A percentile compares a stretch with the other conserved stretches of the same genome.
phyloP scores from a whole-genome alignment of 306 rosid genomes.

The Quillaja saponaria region DNA sequence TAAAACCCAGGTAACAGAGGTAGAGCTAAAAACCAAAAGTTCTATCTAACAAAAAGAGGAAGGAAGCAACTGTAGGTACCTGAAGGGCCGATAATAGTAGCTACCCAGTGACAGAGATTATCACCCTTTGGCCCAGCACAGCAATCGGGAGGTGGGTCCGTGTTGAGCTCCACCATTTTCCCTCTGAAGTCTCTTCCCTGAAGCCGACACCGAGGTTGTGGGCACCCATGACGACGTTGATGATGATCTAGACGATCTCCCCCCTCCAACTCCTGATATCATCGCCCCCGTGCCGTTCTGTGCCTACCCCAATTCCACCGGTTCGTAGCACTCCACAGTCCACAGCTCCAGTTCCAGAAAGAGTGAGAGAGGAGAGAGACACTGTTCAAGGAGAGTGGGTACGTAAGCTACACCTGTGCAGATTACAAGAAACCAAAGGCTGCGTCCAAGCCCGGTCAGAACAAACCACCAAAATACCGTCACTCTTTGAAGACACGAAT shows the following conservation, averaged over 20 bases:
- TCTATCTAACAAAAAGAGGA: not conserved
- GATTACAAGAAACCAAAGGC: too few relatives aligned
- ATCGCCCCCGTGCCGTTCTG: conserved; percentile 22
- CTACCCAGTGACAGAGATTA: conserved; percentile 91
- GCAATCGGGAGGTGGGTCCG: conserved; percentile 75
- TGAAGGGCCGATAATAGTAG: conserved; percentile 76
- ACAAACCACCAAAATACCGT: too few relatives aligned
- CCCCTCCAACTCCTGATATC: conserved; percentile 46
- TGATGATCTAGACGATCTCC: conserved; percentile 35
- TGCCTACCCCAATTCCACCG: conserved; percentile 52
- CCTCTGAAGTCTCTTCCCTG: conserved; percentile 83
- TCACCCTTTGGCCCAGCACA: conserved; percentile 97
- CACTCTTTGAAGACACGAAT: too few relatives aligned
- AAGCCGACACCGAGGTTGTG: conserved; percentile 70
- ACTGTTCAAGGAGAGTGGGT: too few relatives aligned
- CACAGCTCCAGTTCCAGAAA: too few relatives aligned
- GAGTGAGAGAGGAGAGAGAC: too few relatives aligned
- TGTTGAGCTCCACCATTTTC: conserved; percentile 83
- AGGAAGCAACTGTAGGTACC: conserved; percentile 33
- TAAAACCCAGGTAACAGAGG: not conserved
- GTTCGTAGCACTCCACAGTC: not conserved
- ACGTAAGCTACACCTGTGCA: too few relatives aligned
- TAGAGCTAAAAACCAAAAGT: not conserved
- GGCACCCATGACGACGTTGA: conserved; percentile 68
- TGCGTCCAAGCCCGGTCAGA: too few relatives aligned